phyloP scores from a whole-genome alignment of 139 green algal genomes.

The Ettlia oleoabundans region DNA sequence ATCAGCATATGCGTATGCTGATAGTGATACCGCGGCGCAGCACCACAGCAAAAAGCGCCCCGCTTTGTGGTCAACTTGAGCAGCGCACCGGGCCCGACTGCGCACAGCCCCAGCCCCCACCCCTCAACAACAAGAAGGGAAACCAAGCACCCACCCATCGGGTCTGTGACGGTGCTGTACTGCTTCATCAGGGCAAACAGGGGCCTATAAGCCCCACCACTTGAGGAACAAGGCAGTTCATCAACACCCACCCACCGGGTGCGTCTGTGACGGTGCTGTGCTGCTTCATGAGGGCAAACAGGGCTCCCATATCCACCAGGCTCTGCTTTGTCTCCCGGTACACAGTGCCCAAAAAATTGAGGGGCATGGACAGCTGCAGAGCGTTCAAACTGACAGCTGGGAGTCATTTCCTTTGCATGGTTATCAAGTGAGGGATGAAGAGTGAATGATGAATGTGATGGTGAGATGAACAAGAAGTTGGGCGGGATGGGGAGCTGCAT shows the following conservation, averaged over 20 bases:
- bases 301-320: constrained; percentile 95
- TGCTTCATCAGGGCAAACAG: constrained; percentile 91
- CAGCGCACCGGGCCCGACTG: too few species aligned
- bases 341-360: constrained; percentile 98
- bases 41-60: too few species aligned
- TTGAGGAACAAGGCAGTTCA: background rate
- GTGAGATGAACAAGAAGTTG: too few species aligned
- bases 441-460: too few species aligned
- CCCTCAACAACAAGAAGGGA: too few species aligned
- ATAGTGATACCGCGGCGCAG: too few species aligned
- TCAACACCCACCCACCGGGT: background rate
- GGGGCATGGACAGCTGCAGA: constrained; percentile 90
- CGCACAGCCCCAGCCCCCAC: too few species aligned
- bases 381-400: background rate
- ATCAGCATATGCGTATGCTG: too few species aligned
- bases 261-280: constrained; percentile 24
- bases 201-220: too few species aligned
- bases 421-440: background rate
- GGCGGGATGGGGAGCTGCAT: too few species aligned
- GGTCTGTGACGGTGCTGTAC: constrained; percentile 27
- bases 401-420: too few species aligned
- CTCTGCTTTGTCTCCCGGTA: constrained; percentile 96
- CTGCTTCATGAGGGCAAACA: constrained; percentile 89
- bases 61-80: too few species aligned
- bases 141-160: background rate